phyloP scores from a whole-genome alignment of 2,329 filamentous ascomycete genomes.

The Orbilia blumenaviensis region DNA sequence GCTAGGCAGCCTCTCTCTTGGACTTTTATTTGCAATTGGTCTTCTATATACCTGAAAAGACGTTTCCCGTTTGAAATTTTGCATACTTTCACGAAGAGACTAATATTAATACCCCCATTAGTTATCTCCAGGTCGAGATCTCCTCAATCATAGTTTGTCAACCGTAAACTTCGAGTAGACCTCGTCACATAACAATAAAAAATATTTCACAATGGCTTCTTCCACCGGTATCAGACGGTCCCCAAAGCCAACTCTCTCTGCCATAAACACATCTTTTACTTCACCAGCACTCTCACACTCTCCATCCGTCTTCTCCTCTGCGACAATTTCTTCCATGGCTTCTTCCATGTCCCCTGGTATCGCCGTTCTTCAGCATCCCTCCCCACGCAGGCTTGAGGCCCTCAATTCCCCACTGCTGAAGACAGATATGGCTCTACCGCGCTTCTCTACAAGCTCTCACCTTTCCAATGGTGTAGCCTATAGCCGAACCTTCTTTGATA shows the following conservation, averaged over 20 bases:
- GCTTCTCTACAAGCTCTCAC: not conserved
- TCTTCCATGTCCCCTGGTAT: slow-evolving; percentile 42
- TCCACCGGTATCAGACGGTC: slow-evolving; percentile 30
- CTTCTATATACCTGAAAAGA: not conserved
- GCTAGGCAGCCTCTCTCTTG: not conserved
- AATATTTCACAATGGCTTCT: slow-evolving; percentile 33
- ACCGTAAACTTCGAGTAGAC: slow-evolving; percentile 23
- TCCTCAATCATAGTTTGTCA: not conserved
- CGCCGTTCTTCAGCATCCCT: slow-evolving; percentile 46
- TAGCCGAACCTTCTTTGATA: slow-evolving; percentile 35
- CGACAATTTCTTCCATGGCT: slow-evolving; percentile 52
- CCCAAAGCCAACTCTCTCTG: slow-evolving; percentile 43
- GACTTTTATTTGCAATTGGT: not conserved
- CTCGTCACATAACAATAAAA: slow-evolving; percentile 9
- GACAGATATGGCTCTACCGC: slow-evolving; percentile 21
- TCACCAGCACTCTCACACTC: slow-evolving; percentile 45
- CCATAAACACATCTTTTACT: slow-evolving; percentile 50
- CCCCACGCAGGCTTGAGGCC: slow-evolving; percentile 45
- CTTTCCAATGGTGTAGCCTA: not conserved
- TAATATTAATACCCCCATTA: not conserved
- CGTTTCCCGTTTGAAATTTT: not conserved
- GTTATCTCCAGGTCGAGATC: slow-evolving; percentile 38
- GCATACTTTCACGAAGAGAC: not conserved
- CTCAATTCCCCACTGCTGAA: slow-evolving; percentile 49
- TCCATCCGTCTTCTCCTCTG: slow-evolving; percentile 47